Base-by-base conservation (phyloP, 768 basidiomycete genomes). In the Chiua virens region DNA sequence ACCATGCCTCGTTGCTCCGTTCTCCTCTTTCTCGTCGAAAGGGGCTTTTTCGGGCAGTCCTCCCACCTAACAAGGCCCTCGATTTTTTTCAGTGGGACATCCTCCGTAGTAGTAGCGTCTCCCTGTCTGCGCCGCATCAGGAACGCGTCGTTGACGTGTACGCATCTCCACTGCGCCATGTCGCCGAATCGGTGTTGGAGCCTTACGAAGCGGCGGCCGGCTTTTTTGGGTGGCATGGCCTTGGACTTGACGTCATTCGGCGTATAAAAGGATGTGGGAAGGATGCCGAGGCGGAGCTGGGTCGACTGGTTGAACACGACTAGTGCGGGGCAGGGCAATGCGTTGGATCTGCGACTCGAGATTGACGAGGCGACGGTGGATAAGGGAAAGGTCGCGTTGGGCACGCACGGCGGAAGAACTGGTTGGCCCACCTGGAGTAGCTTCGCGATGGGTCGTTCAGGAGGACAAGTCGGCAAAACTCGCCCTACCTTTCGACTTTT, bases 171-270 rank as follows among this genome's bases (percentile, higher is more conserved):
- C 49, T 55, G 4, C 18, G 50, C 21, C 52, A 25, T 9, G 58
- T 59, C 35, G 64, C 51, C n/a, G 65, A 66, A 35, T 60, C 49
- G 0, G 58, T 55, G 5, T 37, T 66, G 41, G 55, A 43, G 17
- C 53, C 65, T 13, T 66, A 66, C 48, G 65, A 66, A 45, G 61
- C 66, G 0, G 58, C 66, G 1, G 56, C 61, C 5, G 65, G 63
- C 42, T 66, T 66, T 58, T 67, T 49, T 45, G 65, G 65, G 4
- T 67, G 65, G 65, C 55, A 52, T 21, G 65, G 65, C 21, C 53
- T 66, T 28, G 56, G 63, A 17, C 21, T 54, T 13, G 64, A 48
- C 20, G 22, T 45, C 47, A 30, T 46, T 35, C 49, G 23, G n/a
- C 17, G 39, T 17, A 28, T 30, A 35, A 23, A 50, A 20, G 23